Conservation (phyloP, 1,284 basidiomycete species). For the Sanghuangporus baumii region DNA sequence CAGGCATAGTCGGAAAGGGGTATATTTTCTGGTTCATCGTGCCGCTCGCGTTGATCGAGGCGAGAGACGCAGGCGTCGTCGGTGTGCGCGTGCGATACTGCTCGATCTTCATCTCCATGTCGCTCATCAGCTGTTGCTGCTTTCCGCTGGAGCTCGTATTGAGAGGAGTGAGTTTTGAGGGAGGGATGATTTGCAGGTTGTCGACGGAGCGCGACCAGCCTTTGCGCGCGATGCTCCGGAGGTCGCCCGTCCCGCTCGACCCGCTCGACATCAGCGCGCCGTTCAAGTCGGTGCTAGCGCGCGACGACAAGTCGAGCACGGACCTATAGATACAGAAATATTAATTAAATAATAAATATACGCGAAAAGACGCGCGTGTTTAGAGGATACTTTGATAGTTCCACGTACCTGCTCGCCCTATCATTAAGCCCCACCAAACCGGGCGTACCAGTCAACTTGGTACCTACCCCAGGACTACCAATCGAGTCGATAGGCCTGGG, state of each 20-base stretch:
- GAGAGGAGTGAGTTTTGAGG: constrained; percentile 34
- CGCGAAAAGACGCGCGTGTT: constrained; percentile 2
- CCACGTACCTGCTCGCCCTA: constrained; percentile 45
- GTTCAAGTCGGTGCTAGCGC: constrained; percentile 44
- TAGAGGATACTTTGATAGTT: background rate
- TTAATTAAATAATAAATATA: background rate
- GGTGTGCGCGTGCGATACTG: constrained; percentile 46
- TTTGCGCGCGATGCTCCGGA: constrained; percentile 60
- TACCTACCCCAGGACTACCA: constrained; percentile 24
- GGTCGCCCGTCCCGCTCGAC: constrained; percentile 48
- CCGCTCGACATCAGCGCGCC: constrained; percentile 26
- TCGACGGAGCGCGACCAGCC: constrained; percentile 76
- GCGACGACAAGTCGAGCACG: constrained; percentile 57
- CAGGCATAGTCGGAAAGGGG: constrained; percentile 41
- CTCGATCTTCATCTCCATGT: constrained; percentile 54
- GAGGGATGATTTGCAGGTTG: constrained; percentile 56
- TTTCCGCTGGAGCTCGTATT: constrained; percentile 30
- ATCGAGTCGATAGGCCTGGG: constrained; percentile 60
- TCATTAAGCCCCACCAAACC: constrained; percentile 27
- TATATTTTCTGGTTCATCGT: constrained; percentile 25
- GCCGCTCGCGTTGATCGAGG: too few relatives aligned
- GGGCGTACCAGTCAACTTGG: constrained; percentile 18
- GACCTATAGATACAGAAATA: constrained; percentile 43
- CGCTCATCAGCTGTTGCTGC: background rate
- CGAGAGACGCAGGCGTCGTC: constrained; percentile 30